A percentile compares a stretch with the other conserved stretches of the same genome.
Evolutionary conservation across 2,329 filamentous ascomycete species (phyloP).

Genomic region (Fusarium sp.): DNA sequence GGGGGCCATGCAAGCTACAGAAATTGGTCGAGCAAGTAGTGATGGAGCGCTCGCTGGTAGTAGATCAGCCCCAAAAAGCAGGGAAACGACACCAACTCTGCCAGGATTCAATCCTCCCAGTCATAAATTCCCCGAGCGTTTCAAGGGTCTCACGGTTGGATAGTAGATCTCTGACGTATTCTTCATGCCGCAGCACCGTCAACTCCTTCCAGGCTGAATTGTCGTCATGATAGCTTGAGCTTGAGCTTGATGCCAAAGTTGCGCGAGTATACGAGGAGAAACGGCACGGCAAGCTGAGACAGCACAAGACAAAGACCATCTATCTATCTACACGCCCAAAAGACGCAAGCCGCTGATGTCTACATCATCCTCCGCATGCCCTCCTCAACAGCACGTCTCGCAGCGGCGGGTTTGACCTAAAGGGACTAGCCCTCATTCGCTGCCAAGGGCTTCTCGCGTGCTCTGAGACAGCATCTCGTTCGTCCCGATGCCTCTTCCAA

Average conservation of each 20-base stretch:
- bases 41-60: too few species aligned
- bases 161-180: constrained; percentile 26
- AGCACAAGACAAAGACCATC: neutral
- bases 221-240: neutral
- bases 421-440: constrained; percentile 3
- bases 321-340: neutral
- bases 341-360: constrained; percentile 27
- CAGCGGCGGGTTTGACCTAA: constrained; percentile 20
- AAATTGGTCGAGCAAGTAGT: neutral
- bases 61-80: constrained; percentile 10
- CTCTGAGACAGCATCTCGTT: constrained; percentile 4
- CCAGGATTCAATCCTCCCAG: constrained; percentile 1
- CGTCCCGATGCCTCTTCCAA: neutral
- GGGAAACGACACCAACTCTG: neutral
- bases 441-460: constrained; percentile 1
- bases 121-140: constrained; percentile 19
- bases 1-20: constrained; percentile 18
- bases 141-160: neutral
- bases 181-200: constrained; percentile 13
- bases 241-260: neutral
- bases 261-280: neutral
- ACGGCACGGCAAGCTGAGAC: neutral
- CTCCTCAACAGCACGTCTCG: constrained; percentile 1
- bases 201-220: constrained; percentile 8
- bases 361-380: constrained; percentile 8